Conservation (phyloP, 345 rosid genomes). For the Melastoma malabathricum region DNA sequence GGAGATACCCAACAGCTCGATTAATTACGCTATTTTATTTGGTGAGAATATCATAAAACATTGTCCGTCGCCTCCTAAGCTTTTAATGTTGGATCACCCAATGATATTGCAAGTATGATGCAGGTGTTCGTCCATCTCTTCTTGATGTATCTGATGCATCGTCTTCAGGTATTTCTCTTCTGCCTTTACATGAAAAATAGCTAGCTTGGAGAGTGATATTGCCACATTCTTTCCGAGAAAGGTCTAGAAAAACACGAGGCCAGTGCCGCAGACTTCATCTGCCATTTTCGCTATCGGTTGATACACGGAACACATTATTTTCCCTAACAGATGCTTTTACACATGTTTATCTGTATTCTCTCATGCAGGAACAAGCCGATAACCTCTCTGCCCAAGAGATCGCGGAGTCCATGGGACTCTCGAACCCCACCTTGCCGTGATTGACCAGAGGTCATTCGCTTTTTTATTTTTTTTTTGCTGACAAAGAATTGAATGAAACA, state of each 20-base stretch:
- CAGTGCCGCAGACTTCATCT: too few relatives aligned
- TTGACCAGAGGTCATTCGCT: not conserved
- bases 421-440: constrained; percentile 30
- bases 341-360: not conserved
- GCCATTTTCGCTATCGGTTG: too few relatives aligned
- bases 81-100: not conserved
- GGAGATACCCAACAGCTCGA: constrained; percentile 95
- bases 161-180: constrained; percentile 60
- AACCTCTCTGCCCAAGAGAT: constrained; percentile 50
- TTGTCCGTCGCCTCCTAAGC: too few relatives aligned
- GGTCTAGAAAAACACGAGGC: not conserved
- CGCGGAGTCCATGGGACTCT: constrained; percentile 61
- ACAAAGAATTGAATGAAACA: too few relatives aligned
- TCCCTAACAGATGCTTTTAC: too few relatives aligned
- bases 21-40: constrained; percentile 67
- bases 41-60: constrained; percentile 19
- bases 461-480: too few relatives aligned
- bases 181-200: not conserved
- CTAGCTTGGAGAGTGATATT: not conserved
- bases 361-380: constrained; percentile 72
- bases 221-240: not conserved
- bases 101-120: constrained; percentile 1
- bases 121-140: constrained; percentile 96
- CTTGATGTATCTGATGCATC: constrained; percentile 93
- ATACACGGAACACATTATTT: too few relatives aligned